phyloP scores from a whole-genome alignment of 2,329 filamentous ascomycete genomes.

The Colletotrichum tofieldiae region DNA sequence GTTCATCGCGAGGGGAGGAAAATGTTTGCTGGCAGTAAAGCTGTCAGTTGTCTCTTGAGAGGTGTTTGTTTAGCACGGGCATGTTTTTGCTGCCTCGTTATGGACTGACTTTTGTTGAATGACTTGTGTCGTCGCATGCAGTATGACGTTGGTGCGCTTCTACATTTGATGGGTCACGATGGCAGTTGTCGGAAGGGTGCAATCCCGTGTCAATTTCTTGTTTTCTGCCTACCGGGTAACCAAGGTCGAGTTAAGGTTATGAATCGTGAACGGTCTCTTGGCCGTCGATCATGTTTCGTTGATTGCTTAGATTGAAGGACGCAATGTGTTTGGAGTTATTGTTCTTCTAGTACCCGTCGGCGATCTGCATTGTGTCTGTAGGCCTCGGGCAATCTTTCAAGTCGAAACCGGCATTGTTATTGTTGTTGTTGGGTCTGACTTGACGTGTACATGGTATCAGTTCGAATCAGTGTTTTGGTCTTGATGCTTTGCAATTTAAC shows the following conservation, averaged over 20 bases:
- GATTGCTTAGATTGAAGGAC: neutral
- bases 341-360: neutral
- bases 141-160: constrained; percentile 1
- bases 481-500: neutral
- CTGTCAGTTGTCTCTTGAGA: neutral
- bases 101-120: neutral
- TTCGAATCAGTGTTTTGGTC: neutral
- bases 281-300: constrained; percentile 17
- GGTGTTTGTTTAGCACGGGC: constrained; percentile 24
- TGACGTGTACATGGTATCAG: neutral
- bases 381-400: neutral
- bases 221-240: neutral
- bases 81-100: neutral
- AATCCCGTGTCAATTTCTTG: neutral
- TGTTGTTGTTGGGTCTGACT: neutral
- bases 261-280: constrained; percentile 2
- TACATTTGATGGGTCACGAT: neutral
- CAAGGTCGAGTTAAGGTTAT: neutral
- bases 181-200: neutral
- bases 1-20: neutral
- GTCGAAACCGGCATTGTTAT: neutral
- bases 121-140: neutral
- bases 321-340: neutral
- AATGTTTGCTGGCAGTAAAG: neutral
- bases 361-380: neutral